These are phyloP conservation scores for Diddensiella transvaalensis DNA, from an alignment of 805 yeast genomes.

Conservation along the genomic window DNA sequence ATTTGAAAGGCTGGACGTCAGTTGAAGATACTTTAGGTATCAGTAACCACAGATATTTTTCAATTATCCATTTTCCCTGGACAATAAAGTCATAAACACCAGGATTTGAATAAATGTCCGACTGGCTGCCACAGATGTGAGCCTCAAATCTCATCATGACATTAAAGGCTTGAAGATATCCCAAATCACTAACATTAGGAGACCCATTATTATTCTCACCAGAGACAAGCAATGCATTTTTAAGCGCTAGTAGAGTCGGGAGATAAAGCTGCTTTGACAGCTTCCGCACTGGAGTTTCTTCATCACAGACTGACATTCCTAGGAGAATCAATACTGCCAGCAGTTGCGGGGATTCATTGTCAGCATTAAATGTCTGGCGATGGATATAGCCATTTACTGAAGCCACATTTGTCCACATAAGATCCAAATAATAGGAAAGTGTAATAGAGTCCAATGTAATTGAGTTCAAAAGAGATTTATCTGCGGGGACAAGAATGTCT, in stretches of 20 bases:
- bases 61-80: conserved; percentile 24
- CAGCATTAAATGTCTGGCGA: conserved; percentile 29
- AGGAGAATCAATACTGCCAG: conserved; percentile 28
- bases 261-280: conserved; percentile 23
- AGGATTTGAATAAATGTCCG: neutral
- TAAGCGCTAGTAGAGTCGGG: conserved; percentile 23
- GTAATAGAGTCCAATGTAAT: conserved; percentile 4
- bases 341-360: conserved; percentile 24
- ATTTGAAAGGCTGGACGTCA: conserved; percentile 20
- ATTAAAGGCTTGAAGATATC: conserved; percentile 30
- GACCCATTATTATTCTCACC: conserved; percentile 11
- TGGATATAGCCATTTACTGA: conserved; percentile 27
- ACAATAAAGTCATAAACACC: conserved; percentile 3
- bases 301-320: conserved; percentile 29
- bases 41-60: conserved; percentile 24
- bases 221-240: conserved; percentile 19
- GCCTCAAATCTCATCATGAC: conserved; percentile 29
- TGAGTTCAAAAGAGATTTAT: neutral
- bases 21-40: conserved; percentile 23
- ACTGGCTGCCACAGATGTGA: conserved; percentile 14
- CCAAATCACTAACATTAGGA: conserved; percentile 16
- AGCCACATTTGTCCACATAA: conserved; percentile 26
- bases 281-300: conserved; percentile 12
- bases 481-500: neutral
- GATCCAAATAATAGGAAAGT: conserved; percentile 19